These are phyloP conservation scores for Penicillium sp. DNA, from an alignment of 2,329 filamentous ascomycete species.

Conservation along the genomic window DNA sequence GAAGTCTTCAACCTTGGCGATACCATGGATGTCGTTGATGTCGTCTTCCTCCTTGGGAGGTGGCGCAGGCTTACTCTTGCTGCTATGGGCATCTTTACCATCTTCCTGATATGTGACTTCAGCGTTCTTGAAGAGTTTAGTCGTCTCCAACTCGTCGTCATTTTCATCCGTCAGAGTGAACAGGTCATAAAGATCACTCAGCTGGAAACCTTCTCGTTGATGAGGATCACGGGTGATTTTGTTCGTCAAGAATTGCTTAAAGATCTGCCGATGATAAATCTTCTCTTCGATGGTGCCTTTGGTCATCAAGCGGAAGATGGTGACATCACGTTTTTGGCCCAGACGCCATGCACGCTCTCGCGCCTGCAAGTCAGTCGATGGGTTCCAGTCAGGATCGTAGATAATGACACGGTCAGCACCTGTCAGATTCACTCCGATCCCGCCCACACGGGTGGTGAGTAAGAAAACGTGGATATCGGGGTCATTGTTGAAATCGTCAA, in stretches of 20 bases:
- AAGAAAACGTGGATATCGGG: slow-evolving; percentile 81
- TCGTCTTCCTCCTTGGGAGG: slow-evolving; percentile 38
- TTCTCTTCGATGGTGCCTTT: slow-evolving; percentile 98
- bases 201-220: slow-evolving; percentile 84
- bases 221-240: slow-evolving; percentile 94
- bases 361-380: slow-evolving; percentile 92
- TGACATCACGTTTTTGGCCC: slow-evolving; percentile 91
- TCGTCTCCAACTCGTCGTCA: slow-evolving; percentile 75
- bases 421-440: slow-evolving; percentile 88
- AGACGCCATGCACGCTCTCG: slow-evolving; percentile 93
- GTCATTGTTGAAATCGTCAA: slow-evolving; percentile 87
- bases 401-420: slow-evolving; percentile 96
- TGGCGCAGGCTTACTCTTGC: background rate
- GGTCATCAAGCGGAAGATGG: slow-evolving; percentile 96
- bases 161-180: slow-evolving; percentile 73
- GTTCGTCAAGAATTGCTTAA: slow-evolving; percentile 96
- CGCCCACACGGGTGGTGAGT: slow-evolving; percentile 92
- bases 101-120: slow-evolving; percentile 64
- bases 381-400: slow-evolving; percentile 98
- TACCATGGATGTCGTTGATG: slow-evolving; percentile 56
- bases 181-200: slow-evolving; percentile 86
- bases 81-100: slow-evolving; percentile 7
- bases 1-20: slow-evolving; percentile 65
- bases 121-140: slow-evolving; percentile 81
- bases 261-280: slow-evolving; percentile 97